Base-by-base conservation (phyloP, 2,329 filamentous ascomycete genomes). In the Simplicillium aogashimaense region DNA sequence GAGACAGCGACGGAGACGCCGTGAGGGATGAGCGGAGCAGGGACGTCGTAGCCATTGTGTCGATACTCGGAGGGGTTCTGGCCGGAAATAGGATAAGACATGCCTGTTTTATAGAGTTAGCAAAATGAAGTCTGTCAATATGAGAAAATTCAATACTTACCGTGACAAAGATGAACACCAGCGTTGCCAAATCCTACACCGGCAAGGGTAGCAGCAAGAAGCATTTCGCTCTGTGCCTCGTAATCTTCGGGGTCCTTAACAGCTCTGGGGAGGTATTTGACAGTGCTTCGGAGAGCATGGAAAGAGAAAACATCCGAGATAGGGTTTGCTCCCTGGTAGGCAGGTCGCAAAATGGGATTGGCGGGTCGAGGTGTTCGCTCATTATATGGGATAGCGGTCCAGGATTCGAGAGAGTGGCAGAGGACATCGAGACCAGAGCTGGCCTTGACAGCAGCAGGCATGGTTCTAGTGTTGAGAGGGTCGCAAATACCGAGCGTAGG, bases 121-220 rank as follows among this genome's bases (percentile, higher is more conserved):
- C 29, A 37, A 32, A 34, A 31, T 28, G n/a, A 20, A 39, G 13
- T 16, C 18, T 41, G n/a, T 13, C 17, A 36, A 16, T 17, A 10
- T 16, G 29, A 32, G 38, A 36, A 32, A 14, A 29, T 36, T 20
- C n/a, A 30, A 12, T 17, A 58, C 70, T 39, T 56, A 74, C 73
- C 75, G 47, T 79, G 75, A 47, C 75, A 79, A 35, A 79, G 70
- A 65, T 98, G 92, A 3, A 98, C 92, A 37, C 94, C 92, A 1
- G 94, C 94, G 53, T 98, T 98, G 15, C 94, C 92, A 59, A 98
- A 98, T 0, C 92, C 92, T 3, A 98, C 88, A 35, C 92, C 92
- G 0, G 94, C 92, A 2, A 98, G 69, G 0, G 92, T 98, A 1
- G 92, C 85, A 3, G 92, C 92, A 15, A 98, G 76, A 25, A 98